Evolutionary conservation across 1,284 basidiomycete genomes (phyloP), one percentile per base, ranked within the genome.

Genomic region (Termitomyces sp.): DNA sequence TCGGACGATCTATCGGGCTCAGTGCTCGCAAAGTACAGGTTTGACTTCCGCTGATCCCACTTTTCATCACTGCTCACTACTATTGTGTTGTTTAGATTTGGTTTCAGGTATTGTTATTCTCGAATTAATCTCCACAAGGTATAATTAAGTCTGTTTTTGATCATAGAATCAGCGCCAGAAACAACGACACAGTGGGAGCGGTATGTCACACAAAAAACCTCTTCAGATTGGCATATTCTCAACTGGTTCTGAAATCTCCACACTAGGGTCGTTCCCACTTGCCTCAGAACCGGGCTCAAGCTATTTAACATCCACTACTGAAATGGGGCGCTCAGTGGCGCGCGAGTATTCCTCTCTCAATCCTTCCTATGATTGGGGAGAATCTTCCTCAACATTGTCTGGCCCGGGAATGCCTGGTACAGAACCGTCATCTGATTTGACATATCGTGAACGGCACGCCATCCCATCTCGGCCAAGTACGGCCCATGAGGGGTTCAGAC

Each of bases 1-100:
- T 92, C 33, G 90, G 90, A 9, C 81, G 86, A 38, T 79, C 87
- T 31, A 92, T 92, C 58, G 90, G 89, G 26, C 73, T 92, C 62
- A 91, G 88, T 67, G 89, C 90, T 48, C 81, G 90, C 39, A 88
- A 92, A 74, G 90, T 92, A 10, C 90, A 92, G 82, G 90, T 90
- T 63, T 64, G 86, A 38, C 17, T 1, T 33, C 40, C 46, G 31
- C 55, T 52, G 51, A 38, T 38, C n/a, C 10, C 57, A 58, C 50
- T 46, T 54, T 44, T 54, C 58, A 57, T 61, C 57, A 40, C 59
- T 62, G 55, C 65, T 67, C 41, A 67, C 63, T 59, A 28, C 58
- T 60, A 56, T 61, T 50, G 1, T 34, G 36, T 62, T 54, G 52
- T 58, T 54, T 64, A 91, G 88, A 89, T 91, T 60, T 91, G 88